Evolutionary conservation across 2,329 filamentous ascomycete species (phyloP).

Genomic region (Lasiodiplodia citricola): DNA sequence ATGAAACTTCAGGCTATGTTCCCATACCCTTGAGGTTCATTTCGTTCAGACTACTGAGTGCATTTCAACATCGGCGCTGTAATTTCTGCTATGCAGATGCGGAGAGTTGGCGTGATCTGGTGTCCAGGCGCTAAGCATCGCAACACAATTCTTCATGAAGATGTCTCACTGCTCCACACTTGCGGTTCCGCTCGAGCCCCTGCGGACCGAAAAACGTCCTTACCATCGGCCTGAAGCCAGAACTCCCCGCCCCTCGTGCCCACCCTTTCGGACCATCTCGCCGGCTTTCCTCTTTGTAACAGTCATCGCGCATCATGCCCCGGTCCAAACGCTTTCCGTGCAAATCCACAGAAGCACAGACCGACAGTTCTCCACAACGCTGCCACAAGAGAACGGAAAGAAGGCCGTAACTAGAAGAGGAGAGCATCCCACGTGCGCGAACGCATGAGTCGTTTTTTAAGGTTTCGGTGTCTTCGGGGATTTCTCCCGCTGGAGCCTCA

Average conservation of each 20-base stretch:
- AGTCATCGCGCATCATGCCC: background rate
- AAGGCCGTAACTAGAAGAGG: background rate
- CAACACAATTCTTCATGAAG: background rate
- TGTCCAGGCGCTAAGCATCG: background rate
- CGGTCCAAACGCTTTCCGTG: background rate
- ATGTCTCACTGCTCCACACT: background rate
- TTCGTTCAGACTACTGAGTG: background rate
- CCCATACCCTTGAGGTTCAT: background rate
- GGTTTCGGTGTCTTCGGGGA: background rate
- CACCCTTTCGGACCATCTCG: background rate
- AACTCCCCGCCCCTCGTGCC: too few relatives aligned
- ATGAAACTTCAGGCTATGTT: background rate
- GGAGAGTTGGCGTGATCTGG: background rate
- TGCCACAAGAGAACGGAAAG: background rate
- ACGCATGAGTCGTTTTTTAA: constrained; percentile 1
- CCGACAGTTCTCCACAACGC: background rate
- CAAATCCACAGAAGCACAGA: background rate
- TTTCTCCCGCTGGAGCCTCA: constrained; percentile 5
- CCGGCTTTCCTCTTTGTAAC: background rate
- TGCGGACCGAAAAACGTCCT: background rate
- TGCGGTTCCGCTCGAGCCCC: background rate
- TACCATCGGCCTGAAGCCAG: background rate
- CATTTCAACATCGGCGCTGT: background rate
- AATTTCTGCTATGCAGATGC: background rate
- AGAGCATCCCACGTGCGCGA: background rate